These are phyloP conservation scores for Dryadomyces quercivorus DNA, from an alignment of 2,329 filamentous ascomycete genomes.

Conservation along the genomic window DNA sequence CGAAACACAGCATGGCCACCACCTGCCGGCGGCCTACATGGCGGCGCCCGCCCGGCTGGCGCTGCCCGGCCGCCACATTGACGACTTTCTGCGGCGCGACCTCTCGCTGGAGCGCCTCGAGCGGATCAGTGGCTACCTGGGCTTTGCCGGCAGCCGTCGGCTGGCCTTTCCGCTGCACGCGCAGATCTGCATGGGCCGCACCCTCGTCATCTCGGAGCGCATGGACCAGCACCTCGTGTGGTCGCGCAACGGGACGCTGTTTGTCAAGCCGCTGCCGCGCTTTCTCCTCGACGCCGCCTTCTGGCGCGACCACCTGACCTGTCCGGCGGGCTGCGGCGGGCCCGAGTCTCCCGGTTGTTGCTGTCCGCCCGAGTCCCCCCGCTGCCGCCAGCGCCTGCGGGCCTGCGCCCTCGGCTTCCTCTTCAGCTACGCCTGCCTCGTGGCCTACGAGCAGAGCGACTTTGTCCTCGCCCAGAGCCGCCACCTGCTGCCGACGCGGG, in stretches of 20 bases:
- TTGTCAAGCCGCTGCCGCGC: conserved; percentile 5
- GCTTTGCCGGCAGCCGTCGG: conserved; percentile 1
- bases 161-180: conserved; percentile 1
- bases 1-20: no score
- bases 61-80: not conserved
- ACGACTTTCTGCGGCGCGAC: not conserved
- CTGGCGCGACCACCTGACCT: not conserved
- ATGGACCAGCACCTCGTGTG: conserved; percentile 5
- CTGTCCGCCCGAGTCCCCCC: not conserved
- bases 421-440: conserved; percentile 12
- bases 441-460: conserved; percentile 10
- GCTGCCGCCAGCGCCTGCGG: conserved; percentile 2
- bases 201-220: conserved; percentile 2
- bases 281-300: conserved; percentile 4
- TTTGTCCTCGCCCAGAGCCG: conserved; percentile 11
- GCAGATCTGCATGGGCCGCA: not conserved
- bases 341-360: no score
- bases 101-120: conserved; percentile 1
- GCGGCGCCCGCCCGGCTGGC: no score
- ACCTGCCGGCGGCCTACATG: not conserved
- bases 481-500: conserved; percentile 7
- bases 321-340: conserved; percentile 6
- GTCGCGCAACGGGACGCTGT: not conserved
- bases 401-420: conserved; percentile 11
- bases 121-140: not conserved